Evolutionary conservation across 345 rosid species (phyloP).

Genomic region (Arabis alpina): DNA sequence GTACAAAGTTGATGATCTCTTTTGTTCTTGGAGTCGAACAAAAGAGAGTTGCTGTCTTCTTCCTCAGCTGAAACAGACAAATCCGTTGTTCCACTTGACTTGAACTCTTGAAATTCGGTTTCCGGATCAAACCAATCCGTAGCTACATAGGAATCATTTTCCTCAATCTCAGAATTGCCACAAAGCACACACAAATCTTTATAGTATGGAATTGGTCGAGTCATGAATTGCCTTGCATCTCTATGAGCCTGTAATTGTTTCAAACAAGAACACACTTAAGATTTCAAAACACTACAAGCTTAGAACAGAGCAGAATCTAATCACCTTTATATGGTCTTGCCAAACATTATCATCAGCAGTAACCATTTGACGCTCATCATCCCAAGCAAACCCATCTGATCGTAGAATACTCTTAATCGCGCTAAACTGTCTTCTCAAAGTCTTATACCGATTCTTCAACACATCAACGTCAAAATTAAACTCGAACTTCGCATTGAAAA

Average conservation of each 20-base stretch:
- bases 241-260: conserved; percentile 62
- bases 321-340: conserved; percentile 88
- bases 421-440: conserved; percentile 71
- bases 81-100: conserved; percentile 40
- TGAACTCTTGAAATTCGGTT: conserved; percentile 46
- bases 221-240: conserved; percentile 79
- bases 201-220: conserved; percentile 73
- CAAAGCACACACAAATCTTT: conserved; percentile 73
- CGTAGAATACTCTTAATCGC: conserved; percentile 71
- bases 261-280: conserved; percentile 19
- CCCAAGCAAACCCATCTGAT: conserved; percentile 78
- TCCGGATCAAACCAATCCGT: conserved; percentile 58
- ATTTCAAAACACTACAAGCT: conserved; percentile 11
- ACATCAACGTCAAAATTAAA: conserved; percentile 66
- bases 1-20: conserved; percentile 48
- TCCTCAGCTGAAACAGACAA: conserved; percentile 47
- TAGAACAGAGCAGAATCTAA: not conserved
- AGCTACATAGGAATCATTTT: conserved; percentile 51
- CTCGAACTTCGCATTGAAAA: conserved; percentile 73
- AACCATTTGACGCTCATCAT: conserved; percentile 83
- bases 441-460: conserved; percentile 82
- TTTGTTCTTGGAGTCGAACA: conserved; percentile 48
- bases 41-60: conserved; percentile 47
- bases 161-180: conserved; percentile 49
- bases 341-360: conserved; percentile 82